Evolutionary conservation across 805 yeast species (phyloP), one percentile per base, ranked within the genome.

Genomic region (baker's yeast (Saccharomyces cerevisiae)): DNA sequence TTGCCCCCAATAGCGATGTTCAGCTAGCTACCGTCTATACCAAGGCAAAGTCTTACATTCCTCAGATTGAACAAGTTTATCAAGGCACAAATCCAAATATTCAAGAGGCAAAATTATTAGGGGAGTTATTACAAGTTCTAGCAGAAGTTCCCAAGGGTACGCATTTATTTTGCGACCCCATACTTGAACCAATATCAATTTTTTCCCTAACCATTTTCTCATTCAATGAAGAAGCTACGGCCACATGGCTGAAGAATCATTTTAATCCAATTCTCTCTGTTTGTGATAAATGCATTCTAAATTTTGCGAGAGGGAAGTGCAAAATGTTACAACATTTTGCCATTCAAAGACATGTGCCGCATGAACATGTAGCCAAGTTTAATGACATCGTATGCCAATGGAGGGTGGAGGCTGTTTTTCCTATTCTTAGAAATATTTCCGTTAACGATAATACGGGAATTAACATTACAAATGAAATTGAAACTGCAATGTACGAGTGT

Each of bases 191-290:
- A 2, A 73, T 81, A 22, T 73, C 85, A 9, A 73, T 77, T 13
- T 83, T 83, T 62, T 70, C 78, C 9, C 66, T 85, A 52, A 79
- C 85, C 14, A 70, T 83, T 55, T 83, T 84, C 63, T 83, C 90
- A 2, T 83, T 84, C 60, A 66, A 62, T 55, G 79, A 74, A 27
- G 72, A 72, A 41, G 76, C 72, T n/a, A 76, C 78, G 1, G 71
- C 78, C 17, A 61, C 61, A 4, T 76, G 80, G 75, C 67, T 77
- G 52, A 73, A 75, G 50, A 71, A 72, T 9, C 59, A 61, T 13
- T 70, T 80, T 50, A 65, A 68, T 3, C 64, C 68, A 0, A 70
- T 76, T 26, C 67, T 86, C 13, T 67, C 71, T 41, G 55, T 64
- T 3, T 87, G 94, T 67, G 70, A 74, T 2, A 69, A 74, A 4